Conservation (phyloP, 2,329 filamentous ascomycete genomes). For the Botryotinia narcissicola region DNA sequence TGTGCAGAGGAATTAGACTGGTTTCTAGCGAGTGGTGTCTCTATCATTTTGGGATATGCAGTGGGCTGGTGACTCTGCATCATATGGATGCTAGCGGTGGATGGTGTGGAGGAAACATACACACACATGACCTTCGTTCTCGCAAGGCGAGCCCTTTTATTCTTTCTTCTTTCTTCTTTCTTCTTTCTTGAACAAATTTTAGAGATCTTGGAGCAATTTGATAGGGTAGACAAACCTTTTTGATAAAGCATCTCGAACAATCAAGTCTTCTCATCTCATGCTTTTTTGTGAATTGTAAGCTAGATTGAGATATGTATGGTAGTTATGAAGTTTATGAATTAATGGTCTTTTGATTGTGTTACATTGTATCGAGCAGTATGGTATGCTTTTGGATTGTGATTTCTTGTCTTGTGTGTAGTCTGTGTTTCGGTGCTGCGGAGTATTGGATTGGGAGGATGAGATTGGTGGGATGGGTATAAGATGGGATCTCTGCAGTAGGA, state of each 20-base stretch:
- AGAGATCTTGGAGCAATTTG: background rate
- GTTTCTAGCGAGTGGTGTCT: background rate
- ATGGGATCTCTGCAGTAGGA: too few species aligned
- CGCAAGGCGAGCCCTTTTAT: slow-evolving; percentile 9
- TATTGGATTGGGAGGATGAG: too few species aligned
- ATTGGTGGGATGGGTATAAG: too few species aligned
- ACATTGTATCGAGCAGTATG: too few species aligned
- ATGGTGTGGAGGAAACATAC: background rate
- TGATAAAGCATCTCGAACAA: background rate
- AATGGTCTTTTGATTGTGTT: background rate
- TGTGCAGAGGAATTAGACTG: background rate
- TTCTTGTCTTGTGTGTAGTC: too few species aligned
- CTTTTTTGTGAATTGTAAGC: background rate
- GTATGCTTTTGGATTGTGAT: fast-evolving
- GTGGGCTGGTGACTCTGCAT: background rate
- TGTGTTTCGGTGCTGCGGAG: too few species aligned
- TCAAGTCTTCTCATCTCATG: background rate
- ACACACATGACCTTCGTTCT: background rate
- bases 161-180: background rate
- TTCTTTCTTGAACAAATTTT: background rate
- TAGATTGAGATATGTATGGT: background rate
- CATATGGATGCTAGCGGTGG: background rate
- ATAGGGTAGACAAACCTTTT: background rate
- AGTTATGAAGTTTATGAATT: background rate
- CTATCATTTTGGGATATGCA: background rate